Evolutionary conservation across 228 moss, liverwort and hornwort species (phyloP).

Genomic region (Sphagnum magellanicum): DNA sequence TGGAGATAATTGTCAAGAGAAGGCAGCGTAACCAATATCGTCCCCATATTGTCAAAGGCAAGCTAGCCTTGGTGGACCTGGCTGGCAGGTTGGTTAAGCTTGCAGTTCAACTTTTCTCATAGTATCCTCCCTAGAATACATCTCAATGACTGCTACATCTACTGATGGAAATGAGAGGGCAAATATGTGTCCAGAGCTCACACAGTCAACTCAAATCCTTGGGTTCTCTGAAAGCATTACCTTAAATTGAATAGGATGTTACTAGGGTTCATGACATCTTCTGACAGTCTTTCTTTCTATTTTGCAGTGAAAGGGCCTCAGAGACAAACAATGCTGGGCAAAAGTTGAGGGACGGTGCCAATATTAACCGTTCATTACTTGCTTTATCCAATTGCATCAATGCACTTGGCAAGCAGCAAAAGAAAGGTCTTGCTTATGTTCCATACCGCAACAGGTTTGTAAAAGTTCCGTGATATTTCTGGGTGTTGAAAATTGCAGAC

Average conservation of each 20-base stretch:
- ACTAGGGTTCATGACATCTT: neutral
- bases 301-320: slow-evolving; percentile 73
- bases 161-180: no score
- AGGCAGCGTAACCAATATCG: slow-evolving; percentile 70
- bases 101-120: neutral
- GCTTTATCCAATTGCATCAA: slow-evolving; percentile 84
- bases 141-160: no score
- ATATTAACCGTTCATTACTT: slow-evolving; percentile 73
- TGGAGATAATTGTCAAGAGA: slow-evolving; percentile 79
- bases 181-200: no score
- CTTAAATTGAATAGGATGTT: neutral
- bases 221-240: no score
- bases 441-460: slow-evolving; percentile 70
- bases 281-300: neutral
- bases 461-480: neutral
- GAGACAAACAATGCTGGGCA: slow-evolving; percentile 85
- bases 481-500: neutral
- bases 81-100: slow-evolving; percentile 55
- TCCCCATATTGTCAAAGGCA: slow-evolving; percentile 65
- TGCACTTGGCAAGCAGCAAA: slow-evolving; percentile 86
- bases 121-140: no score
- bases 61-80: slow-evolving; percentile 76
- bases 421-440: slow-evolving; percentile 80
- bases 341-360: slow-evolving; percentile 81
- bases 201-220: no score